Percentiles rank a stretch among this genome's conserved stretches.
Conservation (phyloP, 495 filamentous ascomycete species). For the Podospora anserina region DNA sequence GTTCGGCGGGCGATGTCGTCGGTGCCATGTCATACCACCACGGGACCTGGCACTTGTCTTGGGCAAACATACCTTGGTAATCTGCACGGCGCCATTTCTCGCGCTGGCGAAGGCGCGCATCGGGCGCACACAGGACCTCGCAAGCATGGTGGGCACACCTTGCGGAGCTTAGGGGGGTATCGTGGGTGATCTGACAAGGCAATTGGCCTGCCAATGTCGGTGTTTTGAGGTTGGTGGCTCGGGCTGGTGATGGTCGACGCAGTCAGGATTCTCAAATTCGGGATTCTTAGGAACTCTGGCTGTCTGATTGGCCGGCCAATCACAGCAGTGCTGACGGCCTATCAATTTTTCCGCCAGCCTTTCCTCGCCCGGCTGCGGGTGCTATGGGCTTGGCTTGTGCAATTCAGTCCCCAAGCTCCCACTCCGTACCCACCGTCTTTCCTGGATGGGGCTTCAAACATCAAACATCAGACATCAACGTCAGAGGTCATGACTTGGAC, state of each 20-base stretch:
- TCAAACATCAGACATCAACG: no score
- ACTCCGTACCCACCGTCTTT: not conserved
- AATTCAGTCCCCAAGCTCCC: not conserved
- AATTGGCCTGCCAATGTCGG: slow-evolving; percentile 40
- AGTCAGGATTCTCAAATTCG: slow-evolving; percentile 40
- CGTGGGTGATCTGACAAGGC: slow-evolving; percentile 37
- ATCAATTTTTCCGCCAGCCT: slow-evolving; percentile 28
- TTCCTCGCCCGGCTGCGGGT: not conserved
- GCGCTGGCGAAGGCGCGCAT: slow-evolving; percentile 72
- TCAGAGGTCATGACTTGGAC: no score
- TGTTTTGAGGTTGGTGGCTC: slow-evolving; percentile 31
- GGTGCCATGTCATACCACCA: slow-evolving; percentile 23
- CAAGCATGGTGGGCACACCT: slow-evolving; percentile 70
- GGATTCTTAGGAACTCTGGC: slow-evolving; percentile 39
- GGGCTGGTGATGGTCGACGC: slow-evolving; percentile 31
- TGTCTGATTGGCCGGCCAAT: slow-evolving; percentile 31
- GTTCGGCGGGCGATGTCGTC: slow-evolving; percentile 15
- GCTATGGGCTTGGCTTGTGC: not conserved
- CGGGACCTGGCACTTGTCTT: not conserved
- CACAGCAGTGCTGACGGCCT: slow-evolving; percentile 21
- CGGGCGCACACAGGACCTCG: slow-evolving; percentile 76
- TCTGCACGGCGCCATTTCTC: slow-evolving; percentile 57
- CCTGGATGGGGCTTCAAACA: not conserved
- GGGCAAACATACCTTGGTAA: slow-evolving; percentile 55
- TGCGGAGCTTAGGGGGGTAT: slow-evolving; percentile 42